Percentiles rank a stretch among this genome's conserved stretches.
These are phyloP conservation scores for Strigomonas galati DNA, from an alignment of 208 protist species.

Conservation along the genomic window DNA sequence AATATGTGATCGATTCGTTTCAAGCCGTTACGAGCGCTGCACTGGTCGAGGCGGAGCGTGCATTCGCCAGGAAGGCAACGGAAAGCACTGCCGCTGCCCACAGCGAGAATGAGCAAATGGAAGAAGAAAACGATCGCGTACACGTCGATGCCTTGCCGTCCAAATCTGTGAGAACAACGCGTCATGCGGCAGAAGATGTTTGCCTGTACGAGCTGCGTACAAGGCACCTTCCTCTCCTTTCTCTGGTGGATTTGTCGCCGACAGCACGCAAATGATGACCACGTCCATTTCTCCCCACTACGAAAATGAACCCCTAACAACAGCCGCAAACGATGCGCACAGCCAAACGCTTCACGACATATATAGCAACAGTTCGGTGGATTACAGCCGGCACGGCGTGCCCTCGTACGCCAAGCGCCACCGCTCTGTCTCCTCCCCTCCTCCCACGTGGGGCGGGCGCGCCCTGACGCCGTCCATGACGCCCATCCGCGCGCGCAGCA, in stretches of 20 bases:
- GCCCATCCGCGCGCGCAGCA: conserved; percentile 17
- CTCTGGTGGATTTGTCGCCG: too few relatives aligned
- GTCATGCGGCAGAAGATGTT: too few relatives aligned
- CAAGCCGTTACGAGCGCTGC: not conserved
- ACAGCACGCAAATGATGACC: too few relatives aligned
- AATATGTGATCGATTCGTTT: not conserved
- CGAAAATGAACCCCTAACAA: not conserved
- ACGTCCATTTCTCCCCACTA: not conserved
- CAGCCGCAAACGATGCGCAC: not conserved
- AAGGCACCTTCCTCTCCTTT: too few relatives aligned
- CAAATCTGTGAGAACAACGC: too few relatives aligned
- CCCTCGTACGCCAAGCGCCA: conserved; percentile 9
- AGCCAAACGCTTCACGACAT: not conserved
- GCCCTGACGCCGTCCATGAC: not conserved
- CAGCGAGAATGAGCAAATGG: not conserved
- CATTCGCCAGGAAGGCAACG: not conserved
- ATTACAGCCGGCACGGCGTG: not conserved
- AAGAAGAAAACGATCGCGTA: too few relatives aligned
- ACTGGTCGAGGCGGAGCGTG: not conserved
- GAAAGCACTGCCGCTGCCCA: not conserved
- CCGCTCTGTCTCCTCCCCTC: conserved; percentile 14
- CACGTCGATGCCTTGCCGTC: too few relatives aligned
- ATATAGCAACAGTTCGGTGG: not conserved
- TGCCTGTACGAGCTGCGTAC: not conserved
- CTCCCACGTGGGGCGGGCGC: not conserved